Percentiles rank a stretch among this genome's conserved stretches.
Evolutionary conservation across 345 rosid genomes (phyloP).

Genomic region (Boechera retrofracta): DNA sequence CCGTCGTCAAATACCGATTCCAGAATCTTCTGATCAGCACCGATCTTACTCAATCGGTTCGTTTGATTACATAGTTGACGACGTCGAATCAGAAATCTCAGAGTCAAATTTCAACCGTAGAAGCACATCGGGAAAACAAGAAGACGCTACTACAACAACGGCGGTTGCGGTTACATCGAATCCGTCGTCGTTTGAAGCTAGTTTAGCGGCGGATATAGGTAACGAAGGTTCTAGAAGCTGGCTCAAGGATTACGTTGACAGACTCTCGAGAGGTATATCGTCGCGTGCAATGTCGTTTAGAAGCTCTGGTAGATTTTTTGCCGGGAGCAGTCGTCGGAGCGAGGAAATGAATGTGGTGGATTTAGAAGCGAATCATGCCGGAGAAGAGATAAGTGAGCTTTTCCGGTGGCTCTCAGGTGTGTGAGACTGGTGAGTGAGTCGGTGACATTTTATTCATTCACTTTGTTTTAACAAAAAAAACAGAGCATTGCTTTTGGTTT

Average conservation of each 20-base stretch:
- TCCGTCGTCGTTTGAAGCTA: conserved; percentile 44
- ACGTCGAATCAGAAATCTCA: conserved; percentile 66
- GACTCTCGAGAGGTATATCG: conserved; percentile 70
- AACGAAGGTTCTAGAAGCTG: conserved; percentile 65
- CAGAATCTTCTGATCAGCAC: conserved; percentile 43
- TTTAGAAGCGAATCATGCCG: conserved; percentile 69
- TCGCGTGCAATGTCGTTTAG: conserved; percentile 75
- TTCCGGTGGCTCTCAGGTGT: conserved; percentile 93
- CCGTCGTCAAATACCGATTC: conserved; percentile 53
- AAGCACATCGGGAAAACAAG: conserved; percentile 66
- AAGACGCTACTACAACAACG: conserved; percentile 6
- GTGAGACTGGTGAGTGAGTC: conserved; percentile 45
- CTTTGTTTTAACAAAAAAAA: conserved; percentile 21
- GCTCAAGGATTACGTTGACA: conserved; percentile 84
- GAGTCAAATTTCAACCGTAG: conserved; percentile 52
- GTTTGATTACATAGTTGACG: conserved; percentile 83
- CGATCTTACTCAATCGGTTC: conserved; percentile 83
- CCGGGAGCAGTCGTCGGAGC: conserved; percentile 84
- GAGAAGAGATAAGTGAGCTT: conserved; percentile 90
- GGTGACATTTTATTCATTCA: conserved; percentile 16
- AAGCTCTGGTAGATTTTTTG: conserved; percentile 78
- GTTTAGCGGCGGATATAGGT: conserved; percentile 61
- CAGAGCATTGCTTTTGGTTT: conserved; percentile 38
- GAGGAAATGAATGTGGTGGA: conserved; percentile 55
- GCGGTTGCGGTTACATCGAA: conserved; percentile 30